Evolutionary conservation across 2,329 filamentous ascomycete genomes (phyloP).

Genomic region (Cladosporium phlei): DNA sequence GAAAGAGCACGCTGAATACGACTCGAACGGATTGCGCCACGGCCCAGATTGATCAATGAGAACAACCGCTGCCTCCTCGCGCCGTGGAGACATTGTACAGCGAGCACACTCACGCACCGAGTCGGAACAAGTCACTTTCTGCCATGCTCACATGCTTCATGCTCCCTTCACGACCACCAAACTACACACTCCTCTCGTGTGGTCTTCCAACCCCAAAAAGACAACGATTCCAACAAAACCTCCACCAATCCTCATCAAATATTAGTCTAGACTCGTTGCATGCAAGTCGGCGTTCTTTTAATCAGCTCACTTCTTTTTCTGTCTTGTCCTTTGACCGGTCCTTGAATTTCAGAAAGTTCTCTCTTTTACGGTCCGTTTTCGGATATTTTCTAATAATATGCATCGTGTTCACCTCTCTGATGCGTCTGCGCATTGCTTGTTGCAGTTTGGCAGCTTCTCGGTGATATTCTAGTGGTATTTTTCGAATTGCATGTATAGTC

Average conservation of each 20-base stretch:
- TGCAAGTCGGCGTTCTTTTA: conserved; percentile 3
- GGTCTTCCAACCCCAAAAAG: background rate
- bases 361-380: too few species aligned
- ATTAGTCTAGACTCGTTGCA: conserved; percentile 9
- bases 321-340: background rate
- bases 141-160: background rate
- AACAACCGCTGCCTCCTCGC: background rate
- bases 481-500: too few species aligned
- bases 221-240: background rate
- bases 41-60: too few species aligned
- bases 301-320: background rate
- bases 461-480: too few species aligned
- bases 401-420: too few species aligned
- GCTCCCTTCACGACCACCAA: conserved; percentile 2
- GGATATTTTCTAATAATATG: too few species aligned
- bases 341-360: background rate
- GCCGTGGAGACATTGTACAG: conserved; percentile 4
- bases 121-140: background rate
- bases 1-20: background rate
- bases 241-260: background rate
- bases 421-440: too few species aligned
- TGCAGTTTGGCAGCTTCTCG: too few species aligned
- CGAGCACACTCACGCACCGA: background rate
- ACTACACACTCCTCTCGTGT: background rate
- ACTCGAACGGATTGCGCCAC: background rate